These are phyloP conservation scores for Cornus suecica DNA, from an alignment of 148 eudicot genomes.

Conservation along the genomic window DNA sequence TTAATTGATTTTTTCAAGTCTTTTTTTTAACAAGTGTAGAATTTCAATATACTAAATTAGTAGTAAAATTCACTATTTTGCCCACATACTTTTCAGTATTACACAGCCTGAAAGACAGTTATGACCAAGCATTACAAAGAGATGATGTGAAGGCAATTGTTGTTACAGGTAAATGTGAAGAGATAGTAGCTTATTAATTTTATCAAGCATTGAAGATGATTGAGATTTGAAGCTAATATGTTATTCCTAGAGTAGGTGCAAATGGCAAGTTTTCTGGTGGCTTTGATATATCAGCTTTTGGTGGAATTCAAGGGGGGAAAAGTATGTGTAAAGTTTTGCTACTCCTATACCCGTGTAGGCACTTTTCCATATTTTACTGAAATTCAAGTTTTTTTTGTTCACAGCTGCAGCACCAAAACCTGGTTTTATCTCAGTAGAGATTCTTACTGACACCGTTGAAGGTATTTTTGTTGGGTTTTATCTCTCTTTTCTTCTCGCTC, in stretches of 20 bases:
- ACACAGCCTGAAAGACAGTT: conserved; percentile 63
- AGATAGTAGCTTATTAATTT: conserved; percentile 1
- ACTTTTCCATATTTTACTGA: conserved; percentile 2
- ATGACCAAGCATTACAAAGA: conserved; percentile 67
- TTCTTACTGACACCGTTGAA: conserved; percentile 78
- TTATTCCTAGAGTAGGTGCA: conserved; percentile 54
- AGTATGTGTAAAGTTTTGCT: conserved; percentile 31
- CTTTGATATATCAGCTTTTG: conserved; percentile 85
- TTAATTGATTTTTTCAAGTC: neutral
- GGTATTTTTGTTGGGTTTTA: conserved; percentile 35
- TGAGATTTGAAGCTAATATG: conserved; percentile 8
- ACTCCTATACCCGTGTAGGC: neutral
- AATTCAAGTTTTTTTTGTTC: conserved; percentile 12
- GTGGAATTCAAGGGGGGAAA: conserved; percentile 56
- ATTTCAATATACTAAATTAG: neutral
- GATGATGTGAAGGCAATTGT: conserved; percentile 96
- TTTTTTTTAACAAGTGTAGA: too few relatives aligned
- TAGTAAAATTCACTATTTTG: neutral
- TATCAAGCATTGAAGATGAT: conserved; percentile 1
- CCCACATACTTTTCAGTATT: conserved; percentile 47
- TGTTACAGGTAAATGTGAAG: conserved; percentile 61
- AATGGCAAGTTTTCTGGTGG: conserved; percentile 95
- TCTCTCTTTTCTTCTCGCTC: neutral
- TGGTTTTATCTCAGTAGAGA: conserved; percentile 76
- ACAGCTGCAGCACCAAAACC: conserved; percentile 64